These are phyloP conservation scores for Hypomontagnella submonticulosa DNA, from an alignment of 495 filamentous ascomycete species.

Conservation along the genomic window DNA sequence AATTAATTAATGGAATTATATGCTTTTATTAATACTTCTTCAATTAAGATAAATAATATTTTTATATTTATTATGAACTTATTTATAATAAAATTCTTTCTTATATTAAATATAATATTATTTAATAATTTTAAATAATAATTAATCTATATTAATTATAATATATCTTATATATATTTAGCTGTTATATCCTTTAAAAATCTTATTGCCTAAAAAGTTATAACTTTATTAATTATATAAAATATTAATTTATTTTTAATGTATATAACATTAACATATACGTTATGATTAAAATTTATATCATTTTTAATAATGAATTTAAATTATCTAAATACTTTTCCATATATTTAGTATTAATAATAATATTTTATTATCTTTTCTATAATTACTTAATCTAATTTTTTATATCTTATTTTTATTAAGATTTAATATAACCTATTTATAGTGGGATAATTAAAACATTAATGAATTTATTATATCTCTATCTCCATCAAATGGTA, in stretches of 20 bases:
- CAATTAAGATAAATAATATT: background rate
- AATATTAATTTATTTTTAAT: conserved; percentile 4
- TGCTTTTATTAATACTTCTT: background rate
- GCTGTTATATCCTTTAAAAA: conserved; percentile 3
- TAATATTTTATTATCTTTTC: conserved; percentile 8
- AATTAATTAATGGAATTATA: background rate
- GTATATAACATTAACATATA: conserved; percentile 1
- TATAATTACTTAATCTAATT: background rate
- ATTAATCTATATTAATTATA: conserved; percentile 4
- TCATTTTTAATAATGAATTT: conserved; percentile 2
- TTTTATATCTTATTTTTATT: conserved; percentile 1
- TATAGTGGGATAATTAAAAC: no score
- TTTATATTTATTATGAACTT: conserved; percentile 1
- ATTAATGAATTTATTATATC: conserved; percentile 1
- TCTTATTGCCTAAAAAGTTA: background rate
- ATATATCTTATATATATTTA: conserved; percentile 9
- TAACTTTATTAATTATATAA: conserved; percentile 10
- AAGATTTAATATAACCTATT: background rate
- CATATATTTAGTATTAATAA: conserved; percentile 7
- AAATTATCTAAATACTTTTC: background rate
- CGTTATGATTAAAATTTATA: background rate
- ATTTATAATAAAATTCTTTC: background rate
- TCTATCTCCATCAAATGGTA: background rate
- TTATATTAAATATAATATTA: background rate
- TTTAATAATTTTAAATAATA: background rate